These are phyloP conservation scores for Anisogramma anomala DNA, from an alignment of 2,329 filamentous ascomycete species.

Conservation along the genomic window DNA sequence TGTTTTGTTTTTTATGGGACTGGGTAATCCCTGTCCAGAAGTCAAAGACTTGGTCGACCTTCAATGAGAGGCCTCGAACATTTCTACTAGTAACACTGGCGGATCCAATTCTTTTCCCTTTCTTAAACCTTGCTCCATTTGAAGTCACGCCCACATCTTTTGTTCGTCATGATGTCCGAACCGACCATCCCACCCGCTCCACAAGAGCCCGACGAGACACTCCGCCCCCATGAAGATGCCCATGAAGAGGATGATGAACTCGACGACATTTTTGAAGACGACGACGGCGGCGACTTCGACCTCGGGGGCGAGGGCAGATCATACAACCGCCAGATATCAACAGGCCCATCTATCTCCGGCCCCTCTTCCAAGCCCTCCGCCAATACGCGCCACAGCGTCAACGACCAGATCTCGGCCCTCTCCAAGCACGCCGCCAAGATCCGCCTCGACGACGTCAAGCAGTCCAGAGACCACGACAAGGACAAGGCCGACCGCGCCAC, in stretches of 20 bases:
- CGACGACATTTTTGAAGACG: conserved; percentile 41
- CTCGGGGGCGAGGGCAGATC: conserved; percentile 39
- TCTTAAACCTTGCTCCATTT: no score
- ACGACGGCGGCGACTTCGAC: conserved; percentile 55
- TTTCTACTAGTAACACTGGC: no score
- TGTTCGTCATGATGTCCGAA: no score
- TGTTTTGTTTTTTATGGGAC: no score
- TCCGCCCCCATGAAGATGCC: conserved; percentile 15
- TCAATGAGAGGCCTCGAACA: no score
- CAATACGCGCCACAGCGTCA: conserved; percentile 68
- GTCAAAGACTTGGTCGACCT: no score
- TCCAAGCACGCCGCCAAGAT: conserved; percentile 80
- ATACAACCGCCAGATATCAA: conserved; percentile 62
- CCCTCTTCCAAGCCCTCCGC: conserved; percentile 67
- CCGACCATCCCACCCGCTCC: conserved; percentile 1
- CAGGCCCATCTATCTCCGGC: conserved; percentile 32
- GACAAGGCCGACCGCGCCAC: conserved; percentile 92
- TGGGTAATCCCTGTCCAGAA: no score
- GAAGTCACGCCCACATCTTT: no score
- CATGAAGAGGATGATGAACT: conserved; percentile 31
- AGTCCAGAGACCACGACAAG: conserved; percentile 47
- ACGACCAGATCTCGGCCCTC: conserved; percentile 80
- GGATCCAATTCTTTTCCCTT: no score
- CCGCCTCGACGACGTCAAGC: conserved; percentile 56
- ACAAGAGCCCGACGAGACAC: background rate